Evolutionary conservation across 306 rosid species (phyloP), one percentile per base, ranked within the genome.

Genomic region (Gastrolobium villosum): DNA sequence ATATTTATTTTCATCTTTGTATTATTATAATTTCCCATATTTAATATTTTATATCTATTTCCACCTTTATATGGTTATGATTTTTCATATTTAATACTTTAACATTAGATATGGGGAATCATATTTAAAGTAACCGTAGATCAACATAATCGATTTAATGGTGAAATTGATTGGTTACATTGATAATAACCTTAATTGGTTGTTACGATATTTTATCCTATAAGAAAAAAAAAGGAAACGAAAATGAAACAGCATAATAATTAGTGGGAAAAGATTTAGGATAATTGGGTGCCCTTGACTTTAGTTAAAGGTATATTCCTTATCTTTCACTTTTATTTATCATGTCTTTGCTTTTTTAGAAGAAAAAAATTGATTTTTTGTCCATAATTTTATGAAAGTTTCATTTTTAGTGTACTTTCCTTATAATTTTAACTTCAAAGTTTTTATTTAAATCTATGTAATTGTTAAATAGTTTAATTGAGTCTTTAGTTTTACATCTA

Each of bases 161-260:
- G n/a, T n/a, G n/a, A n/a, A n/a, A n/a, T n/a, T n/a, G n/a, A n/a
- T n/a, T n/a, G n/a, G n/a, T n/a, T n/a, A n/a, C n/a, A n/a, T n/a
- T n/a, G n/a, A n/a, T n/a, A n/a, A n/a, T n/a, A n/a, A n/a, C n/a
- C n/a, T n/a, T n/a, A n/a, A n/a, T n/a, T n/a, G n/a, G n/a, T n/a
- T n/a, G n/a, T n/a, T n/a, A n/a, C n/a, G n/a, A n/a, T n/a, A n/a
- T n/a, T n/a, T n/a, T n/a, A n/a, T n/a, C n/a, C n/a, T n/a, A n/a
- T n/a, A n/a, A 7, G 9, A 15, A 52, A 75, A 64, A 50, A 39
- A 44, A 55, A 50, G 13, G 1, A 0, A 5, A 5, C 32, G 52
- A 78, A 32, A 57, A 35, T 28, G 70, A 78, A 67, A 53, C 15
- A 5, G 2, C 66, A 5, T 1, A 39, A 75, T 75, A 20, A 75